Conservation (phyloP, 192 early-diverging fungal species). For the Chytriomyces sp. region DNA sequence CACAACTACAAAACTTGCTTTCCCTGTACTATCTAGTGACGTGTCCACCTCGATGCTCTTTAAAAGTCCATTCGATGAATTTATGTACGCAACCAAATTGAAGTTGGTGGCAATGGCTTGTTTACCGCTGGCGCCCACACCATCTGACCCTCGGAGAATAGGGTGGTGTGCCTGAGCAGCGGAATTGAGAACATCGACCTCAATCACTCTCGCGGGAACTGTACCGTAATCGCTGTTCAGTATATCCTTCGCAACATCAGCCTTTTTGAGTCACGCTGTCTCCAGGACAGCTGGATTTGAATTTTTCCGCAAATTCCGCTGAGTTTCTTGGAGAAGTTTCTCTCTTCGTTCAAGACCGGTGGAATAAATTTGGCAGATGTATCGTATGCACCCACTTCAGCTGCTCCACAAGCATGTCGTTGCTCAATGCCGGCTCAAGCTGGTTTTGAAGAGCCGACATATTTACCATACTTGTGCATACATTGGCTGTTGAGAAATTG, state of each 20-base stretch:
- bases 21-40: neutral
- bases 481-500: too few relatives aligned
- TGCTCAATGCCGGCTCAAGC: too few relatives aligned
- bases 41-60: neutral
- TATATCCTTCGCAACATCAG: neutral
- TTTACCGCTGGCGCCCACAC: conserved; percentile 9
- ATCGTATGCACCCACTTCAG: too few relatives aligned
- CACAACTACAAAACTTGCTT: neutral
- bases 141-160: neutral
- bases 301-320: too few relatives aligned
- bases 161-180: neutral
- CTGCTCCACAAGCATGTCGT: too few relatives aligned
- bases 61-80: neutral
- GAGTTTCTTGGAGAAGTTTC: too few relatives aligned
- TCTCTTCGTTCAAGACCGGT: too few relatives aligned
- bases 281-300: too few relatives aligned
- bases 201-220: neutral
- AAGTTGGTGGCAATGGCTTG: neutral
- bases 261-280: neutral
- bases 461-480: too few relatives aligned
- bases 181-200: neutral
- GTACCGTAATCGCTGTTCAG: neutral
- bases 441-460: too few relatives aligned
- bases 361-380: too few relatives aligned
- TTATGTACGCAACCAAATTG: neutral